Evolutionary conservation across 1,139 yeast species (phyloP).

Genomic region (Lodderomyces margitis): DNA sequence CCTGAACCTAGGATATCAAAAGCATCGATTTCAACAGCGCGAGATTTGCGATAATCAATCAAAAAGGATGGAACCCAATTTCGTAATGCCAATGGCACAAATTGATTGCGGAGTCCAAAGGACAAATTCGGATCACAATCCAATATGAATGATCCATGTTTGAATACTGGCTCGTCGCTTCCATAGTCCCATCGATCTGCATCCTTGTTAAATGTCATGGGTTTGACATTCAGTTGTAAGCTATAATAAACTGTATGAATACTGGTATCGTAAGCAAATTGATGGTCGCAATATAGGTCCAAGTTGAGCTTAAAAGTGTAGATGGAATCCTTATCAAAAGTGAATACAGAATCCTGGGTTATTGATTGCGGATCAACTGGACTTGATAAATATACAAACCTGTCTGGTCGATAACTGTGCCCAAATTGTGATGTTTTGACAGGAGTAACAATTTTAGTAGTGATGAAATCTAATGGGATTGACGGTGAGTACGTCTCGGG

Average conservation of each 20-base stretch:
- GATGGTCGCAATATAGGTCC: background rate
- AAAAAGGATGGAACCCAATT: conserved; percentile 39
- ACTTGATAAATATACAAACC: background rate
- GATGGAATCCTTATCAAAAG: conserved; percentile 11
- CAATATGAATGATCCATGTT: conserved; percentile 18
- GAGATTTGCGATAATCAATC: conserved; percentile 5
- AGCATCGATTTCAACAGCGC: conserved; percentile 20
- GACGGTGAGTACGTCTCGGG: conserved; percentile 18
- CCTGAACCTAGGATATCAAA: conserved; percentile 10
- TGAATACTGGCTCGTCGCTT: background rate
- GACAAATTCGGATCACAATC: conserved; percentile 33
- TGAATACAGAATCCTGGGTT: conserved; percentile 3
- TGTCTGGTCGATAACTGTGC: background rate
- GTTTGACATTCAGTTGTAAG: conserved; percentile 2
- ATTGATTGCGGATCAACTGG: conserved; percentile 1
- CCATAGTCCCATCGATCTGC: background rate
- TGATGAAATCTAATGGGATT: conserved; percentile 13
- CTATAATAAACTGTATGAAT: conserved; percentile 3
- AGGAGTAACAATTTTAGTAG: background rate
- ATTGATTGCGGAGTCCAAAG: conserved; percentile 28
- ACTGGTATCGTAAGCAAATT: background rate
- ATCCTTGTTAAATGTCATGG: background rate
- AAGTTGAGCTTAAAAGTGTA: conserved; percentile 13
- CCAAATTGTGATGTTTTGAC: background rate
- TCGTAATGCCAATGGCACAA: conserved; percentile 37